Base-by-base conservation (phyloP, 768 basidiomycete genomes). In the Fomitopsis serialis region DNA sequence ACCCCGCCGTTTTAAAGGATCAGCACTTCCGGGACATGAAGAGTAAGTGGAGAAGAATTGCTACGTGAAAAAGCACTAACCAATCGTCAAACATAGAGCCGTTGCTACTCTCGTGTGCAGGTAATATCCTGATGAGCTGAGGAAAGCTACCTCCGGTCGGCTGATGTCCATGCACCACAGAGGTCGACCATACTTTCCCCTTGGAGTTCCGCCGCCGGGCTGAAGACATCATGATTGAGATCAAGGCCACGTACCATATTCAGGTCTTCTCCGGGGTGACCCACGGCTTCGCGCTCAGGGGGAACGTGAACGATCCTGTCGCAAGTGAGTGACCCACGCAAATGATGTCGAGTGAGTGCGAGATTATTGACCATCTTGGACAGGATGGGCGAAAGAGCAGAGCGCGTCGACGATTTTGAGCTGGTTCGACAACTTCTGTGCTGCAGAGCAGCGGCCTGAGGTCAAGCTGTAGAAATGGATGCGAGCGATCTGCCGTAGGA, bases 111-210 rank as follows among this genome's bases (percentile, higher is more conserved):
- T 73, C 79, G 22, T 81, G 79, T 53, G 81, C 80, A 55, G 82
- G 82, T 78, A 48, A 40, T 59, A 5, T 10, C 7, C 5, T 25
- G 11, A 5, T 45, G 15, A 7, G 13, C 9, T 45, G n/a, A n/a
- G n/a, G n/a, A n/a, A n/a, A n/a, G n/a, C n/a, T n/a, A n/a, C n/a
- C n/a, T 45, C 44, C 23, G 24, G 23, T 7, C 10, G 17, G 44
- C 24, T n/a, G 13, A 45, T 13, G 3, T 40, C 8, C 25, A 9
- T 19, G 36, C n/a, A 2, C 9, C 23, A 6, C 61, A 79, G 83
- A 85, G 66, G 70, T 58, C n/a, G 84, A 85, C 61, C 56, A 59
- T 1, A 74, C 81, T 0, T 85, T 85, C 71, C 72, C 79, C 1
- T 22, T 70, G 0, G 71, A 73, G n/a, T 73, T 74, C 0, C 80